Evolutionary conservation across 2,329 filamentous ascomycete species (phyloP).

Genomic region (Ceratocystis albifundus): DNA sequence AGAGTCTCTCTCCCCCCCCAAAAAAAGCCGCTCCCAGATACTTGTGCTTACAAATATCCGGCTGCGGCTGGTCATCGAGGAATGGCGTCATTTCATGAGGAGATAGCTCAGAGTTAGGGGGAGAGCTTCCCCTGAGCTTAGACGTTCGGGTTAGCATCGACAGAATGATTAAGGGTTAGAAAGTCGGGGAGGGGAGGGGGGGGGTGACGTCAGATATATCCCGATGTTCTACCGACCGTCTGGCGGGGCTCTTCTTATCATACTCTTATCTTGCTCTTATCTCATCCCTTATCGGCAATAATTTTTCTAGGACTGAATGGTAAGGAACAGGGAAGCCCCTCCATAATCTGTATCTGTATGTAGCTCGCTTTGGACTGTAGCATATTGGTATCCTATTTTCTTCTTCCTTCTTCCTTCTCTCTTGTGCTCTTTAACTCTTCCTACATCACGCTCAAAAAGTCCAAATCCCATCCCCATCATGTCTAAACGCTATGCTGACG

Average conservation of each 20-base stretch:
- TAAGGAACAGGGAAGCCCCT: neutral
- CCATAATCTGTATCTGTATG: neutral
- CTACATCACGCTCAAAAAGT: neutral
- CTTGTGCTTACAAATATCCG: neutral
- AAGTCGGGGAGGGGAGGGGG: too few species aligned
- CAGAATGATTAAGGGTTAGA: neutral
- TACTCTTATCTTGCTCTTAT: neutral
- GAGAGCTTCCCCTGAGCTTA: neutral
- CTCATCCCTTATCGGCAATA: constrained; percentile 12
- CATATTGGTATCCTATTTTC: neutral
- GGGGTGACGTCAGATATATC: neutral
- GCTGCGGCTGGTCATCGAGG: neutral
- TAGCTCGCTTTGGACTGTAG: neutral
- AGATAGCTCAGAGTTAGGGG: neutral
- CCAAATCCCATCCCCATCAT: constrained; percentile 31
- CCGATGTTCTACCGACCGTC: neutral
- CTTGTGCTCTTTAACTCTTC: neutral
- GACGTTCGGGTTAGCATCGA: neutral
- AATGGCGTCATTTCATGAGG: neutral
- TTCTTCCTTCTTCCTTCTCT: neutral
- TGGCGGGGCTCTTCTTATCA: neutral
- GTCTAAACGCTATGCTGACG: constrained; percentile 50
- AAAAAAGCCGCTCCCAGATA: too few species aligned
- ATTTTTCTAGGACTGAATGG: constrained; percentile 12
- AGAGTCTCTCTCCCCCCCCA: neutral